Evolutionary conservation across 805 yeast species (phyloP).

Genomic region (Blastobotrys muscicola): DNA sequence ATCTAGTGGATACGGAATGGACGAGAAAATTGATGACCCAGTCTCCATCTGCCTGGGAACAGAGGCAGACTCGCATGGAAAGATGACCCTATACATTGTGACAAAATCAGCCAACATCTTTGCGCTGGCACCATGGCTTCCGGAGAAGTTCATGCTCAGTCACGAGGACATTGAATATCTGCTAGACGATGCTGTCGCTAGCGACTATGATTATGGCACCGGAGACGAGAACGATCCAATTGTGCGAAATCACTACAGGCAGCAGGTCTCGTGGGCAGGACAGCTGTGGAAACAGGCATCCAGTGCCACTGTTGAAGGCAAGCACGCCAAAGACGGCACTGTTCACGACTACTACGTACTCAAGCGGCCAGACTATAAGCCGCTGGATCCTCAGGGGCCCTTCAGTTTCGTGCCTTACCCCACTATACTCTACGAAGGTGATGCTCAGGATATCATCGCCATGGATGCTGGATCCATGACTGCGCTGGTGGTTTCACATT

Average conservation of each 20-base stretch:
- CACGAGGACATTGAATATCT: constrained; percentile 25
- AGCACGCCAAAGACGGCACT: constrained; percentile 21
- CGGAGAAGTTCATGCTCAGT: constrained; percentile 35
- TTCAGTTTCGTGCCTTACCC: constrained; percentile 47
- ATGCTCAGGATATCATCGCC: constrained; percentile 30
- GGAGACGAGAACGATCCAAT: constrained; percentile 2
- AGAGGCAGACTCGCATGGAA: constrained; percentile 29
- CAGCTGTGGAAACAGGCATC: constrained; percentile 16
- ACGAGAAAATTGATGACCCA: constrained; percentile 17
- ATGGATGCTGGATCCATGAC: constrained; percentile 18
- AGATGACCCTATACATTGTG: constrained; percentile 44
- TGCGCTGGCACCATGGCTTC: constrained; percentile 55
- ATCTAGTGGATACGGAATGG: background rate
- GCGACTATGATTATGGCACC: constrained; percentile 12
- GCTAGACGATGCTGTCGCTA: constrained; percentile 28
- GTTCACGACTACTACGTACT: constrained; percentile 17
- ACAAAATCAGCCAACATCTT: constrained; percentile 51
- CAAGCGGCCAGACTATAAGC: constrained; percentile 12
- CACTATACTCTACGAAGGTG: constrained; percentile 38
- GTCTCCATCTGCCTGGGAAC: constrained; percentile 41
- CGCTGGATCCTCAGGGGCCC: constrained; percentile 40
- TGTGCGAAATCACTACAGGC: constrained; percentile 6
- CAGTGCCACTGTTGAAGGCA: constrained; percentile 14
- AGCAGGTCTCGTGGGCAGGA: constrained; percentile 15
- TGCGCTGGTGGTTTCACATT: constrained; percentile 13